Percentiles rank a stretch among this genome's conserved stretches.
These are phyloP conservation scores for Calycina herbarum DNA, from an alignment of 2,329 filamentous ascomycete genomes.

Conservation along the genomic window DNA sequence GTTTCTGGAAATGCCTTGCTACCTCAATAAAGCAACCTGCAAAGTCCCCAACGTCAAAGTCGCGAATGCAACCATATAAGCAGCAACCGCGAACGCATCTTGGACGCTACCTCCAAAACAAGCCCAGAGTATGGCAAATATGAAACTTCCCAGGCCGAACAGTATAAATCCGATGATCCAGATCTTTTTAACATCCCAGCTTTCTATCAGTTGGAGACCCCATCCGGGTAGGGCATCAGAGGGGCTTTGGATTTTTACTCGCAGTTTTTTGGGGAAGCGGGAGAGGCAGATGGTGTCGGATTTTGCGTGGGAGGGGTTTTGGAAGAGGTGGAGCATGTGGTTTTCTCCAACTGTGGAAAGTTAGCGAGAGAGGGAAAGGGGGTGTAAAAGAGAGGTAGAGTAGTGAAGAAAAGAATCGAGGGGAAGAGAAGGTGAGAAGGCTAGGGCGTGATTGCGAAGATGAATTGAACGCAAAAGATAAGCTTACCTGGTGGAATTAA, in stretches of 20 bases:
- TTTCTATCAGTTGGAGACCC: conserved; percentile 17
- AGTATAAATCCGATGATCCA: conserved; percentile 10
- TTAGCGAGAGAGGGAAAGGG: too few species aligned
- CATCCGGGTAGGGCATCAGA: conserved; percentile 8
- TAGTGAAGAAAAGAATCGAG: too few species aligned
- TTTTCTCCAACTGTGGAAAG: conserved; percentile 2
- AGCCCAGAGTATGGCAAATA: conserved; percentile 4
- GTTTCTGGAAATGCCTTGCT: too few species aligned
- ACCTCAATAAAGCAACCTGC: conserved; percentile 3
- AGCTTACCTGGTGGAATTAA: conserved; percentile 10
- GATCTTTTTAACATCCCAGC: conserved; percentile 9
- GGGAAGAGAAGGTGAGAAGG: too few species aligned
- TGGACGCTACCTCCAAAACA: conserved; percentile 9
- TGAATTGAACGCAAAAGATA: too few species aligned
- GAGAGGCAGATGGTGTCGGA: not conserved
- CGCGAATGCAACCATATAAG: conserved; percentile 15
- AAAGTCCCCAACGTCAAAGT: conserved; percentile 10
- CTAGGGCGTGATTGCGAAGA: too few species aligned
- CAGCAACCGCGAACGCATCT: conserved; percentile 12
- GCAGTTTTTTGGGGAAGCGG: conserved; percentile 13
- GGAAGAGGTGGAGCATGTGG: conserved; percentile 12
- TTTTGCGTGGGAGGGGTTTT: conserved; percentile 12
- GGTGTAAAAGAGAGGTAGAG: too few species aligned
- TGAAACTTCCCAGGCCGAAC: conserved; percentile 12
- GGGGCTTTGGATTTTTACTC: not conserved